Evolutionary conservation across 345 rosid species (phyloP), one percentile per base, ranked within the genome.

Genomic region (Eucalyptus grandis): DNA sequence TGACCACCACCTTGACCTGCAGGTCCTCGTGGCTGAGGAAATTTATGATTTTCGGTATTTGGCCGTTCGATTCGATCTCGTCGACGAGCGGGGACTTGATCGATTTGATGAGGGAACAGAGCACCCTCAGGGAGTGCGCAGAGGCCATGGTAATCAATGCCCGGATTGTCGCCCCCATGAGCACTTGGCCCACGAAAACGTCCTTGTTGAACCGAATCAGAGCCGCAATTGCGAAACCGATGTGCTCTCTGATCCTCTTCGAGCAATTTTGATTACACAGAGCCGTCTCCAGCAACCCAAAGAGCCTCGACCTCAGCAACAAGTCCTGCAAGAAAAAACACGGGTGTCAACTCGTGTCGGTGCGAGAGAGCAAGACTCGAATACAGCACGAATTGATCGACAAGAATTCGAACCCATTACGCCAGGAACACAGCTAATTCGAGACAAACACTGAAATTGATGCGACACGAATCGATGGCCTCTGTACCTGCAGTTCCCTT

Each of bases 181-280:
- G 22, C 69, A 95, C 93, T 91, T 95, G 94, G 50, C 97, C 98
- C 43, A 91, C 96, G 40, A 96, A 96, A 12, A 95, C 98, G 86
- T 95, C 97, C 89, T 95, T 94, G 93, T 96, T 96, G 91, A 96
- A 96, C 69, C 89, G 88, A 77, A 96, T 93, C 90, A 96, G 89
- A 22, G 94, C 92, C 5, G 93, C 90, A 6, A 95, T 62, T 19
- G 91, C 91, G 51, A 87, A 93, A 7, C 94, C 97, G 7, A 94
- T 91, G 16, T 90, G 88, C 88, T 96, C 97, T 87, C 95, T 87
- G 49, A 92, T 80, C 89, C 91, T 90, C 16, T 50, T 92, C 15
- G 94, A 89, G 82, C 88, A 88, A 50, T 58, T 89, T 14, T 92
- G 88, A 50, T 93, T 89, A 10, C 95, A 93, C 8, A 95, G 89